Percentiles rank a stretch among this genome's conserved stretches.
Evolutionary conservation across 176 grass and related monocot species (phyloP).

Genomic region (Oryza longistaminata): DNA sequence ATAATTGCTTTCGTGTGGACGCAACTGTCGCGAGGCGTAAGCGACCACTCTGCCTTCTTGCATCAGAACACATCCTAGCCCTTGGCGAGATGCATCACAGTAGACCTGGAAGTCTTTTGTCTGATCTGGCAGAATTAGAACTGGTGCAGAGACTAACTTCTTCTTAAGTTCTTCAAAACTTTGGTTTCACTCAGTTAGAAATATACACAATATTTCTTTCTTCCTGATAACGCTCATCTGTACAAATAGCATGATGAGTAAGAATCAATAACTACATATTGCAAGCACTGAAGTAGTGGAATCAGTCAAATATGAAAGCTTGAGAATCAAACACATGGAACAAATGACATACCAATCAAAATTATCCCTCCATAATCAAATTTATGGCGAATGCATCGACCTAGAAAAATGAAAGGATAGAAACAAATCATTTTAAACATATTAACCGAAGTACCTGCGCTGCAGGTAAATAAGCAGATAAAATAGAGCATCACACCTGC

Average conservation of each 20-base stretch:
- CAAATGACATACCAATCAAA: conserved; percentile 66
- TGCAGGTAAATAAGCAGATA: conserved; percentile 19
- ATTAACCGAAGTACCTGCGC: conserved; percentile 20
- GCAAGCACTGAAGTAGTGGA: background rate
- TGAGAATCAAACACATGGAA: conserved; percentile 2
- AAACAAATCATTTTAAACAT: conserved; percentile 38
- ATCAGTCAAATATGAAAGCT: conserved; percentile 29
- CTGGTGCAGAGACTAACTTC: too few relatives aligned
- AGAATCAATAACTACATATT: conserved; percentile 17
- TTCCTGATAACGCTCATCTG: conserved; percentile 86
- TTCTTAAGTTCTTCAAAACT: too few relatives aligned
- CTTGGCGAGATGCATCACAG: too few relatives aligned
- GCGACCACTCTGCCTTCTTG: too few relatives aligned
- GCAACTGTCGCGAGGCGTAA: too few relatives aligned
- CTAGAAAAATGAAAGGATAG: conserved; percentile 50
- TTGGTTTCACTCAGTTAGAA: too few relatives aligned
- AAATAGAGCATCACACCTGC: conserved; percentile 54
- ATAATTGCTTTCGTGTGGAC: too few relatives aligned
- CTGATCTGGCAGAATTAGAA: too few relatives aligned
- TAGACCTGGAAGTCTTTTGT: too few relatives aligned
- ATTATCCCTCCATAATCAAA: conserved; percentile 95
- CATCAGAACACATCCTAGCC: too few relatives aligned
- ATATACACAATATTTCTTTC: conserved; percentile 73
- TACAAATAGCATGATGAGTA: conserved; percentile 26
- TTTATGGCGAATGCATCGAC: conserved; percentile 94